Conservation (phyloP, 169 alveolate species). For the Eimeria mitis region DNA sequence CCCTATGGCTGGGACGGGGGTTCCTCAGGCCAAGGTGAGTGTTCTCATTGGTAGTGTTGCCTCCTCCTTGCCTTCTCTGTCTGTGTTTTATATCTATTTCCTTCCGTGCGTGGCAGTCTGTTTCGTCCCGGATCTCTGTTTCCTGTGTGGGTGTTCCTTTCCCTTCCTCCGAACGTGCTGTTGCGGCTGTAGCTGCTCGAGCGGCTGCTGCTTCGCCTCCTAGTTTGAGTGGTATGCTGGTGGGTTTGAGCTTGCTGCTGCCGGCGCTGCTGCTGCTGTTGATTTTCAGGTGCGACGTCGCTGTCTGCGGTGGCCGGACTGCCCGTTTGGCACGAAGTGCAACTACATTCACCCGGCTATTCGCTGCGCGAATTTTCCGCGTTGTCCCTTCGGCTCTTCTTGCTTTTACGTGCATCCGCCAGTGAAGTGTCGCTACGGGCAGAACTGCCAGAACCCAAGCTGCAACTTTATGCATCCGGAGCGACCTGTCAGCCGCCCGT, state of each 20-base stretch:
- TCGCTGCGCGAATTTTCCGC: slow-evolving; percentile 88
- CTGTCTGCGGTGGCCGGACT: slow-evolving; percentile 88
- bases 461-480: slow-evolving; percentile 72
- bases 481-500: neutral
- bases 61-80: neutral
- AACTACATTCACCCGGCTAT: slow-evolving; percentile 89
- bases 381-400: slow-evolving; percentile 87
- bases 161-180: neutral
- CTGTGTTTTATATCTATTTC: neutral
- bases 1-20: slow-evolving; percentile 36
- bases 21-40: slow-evolving; percentile 39
- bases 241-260: neutral
- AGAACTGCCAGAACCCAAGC: slow-evolving; percentile 70
- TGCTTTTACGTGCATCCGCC: slow-evolving; percentile 88
- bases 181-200: neutral
- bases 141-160: neutral
- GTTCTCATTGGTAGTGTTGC: neutral
- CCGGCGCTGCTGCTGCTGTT: slow-evolving; percentile 3
- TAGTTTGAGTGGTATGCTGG: neutral
- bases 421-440: slow-evolving; percentile 87
- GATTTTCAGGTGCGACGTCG: slow-evolving; percentile 83
- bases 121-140: neutral
- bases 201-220: neutral
- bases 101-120: neutral
- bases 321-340: slow-evolving; percentile 90